These are phyloP conservation scores for Tephrocybe sp. DNA, from an alignment of 768 basidiomycete genomes.

Conservation along the genomic window DNA sequence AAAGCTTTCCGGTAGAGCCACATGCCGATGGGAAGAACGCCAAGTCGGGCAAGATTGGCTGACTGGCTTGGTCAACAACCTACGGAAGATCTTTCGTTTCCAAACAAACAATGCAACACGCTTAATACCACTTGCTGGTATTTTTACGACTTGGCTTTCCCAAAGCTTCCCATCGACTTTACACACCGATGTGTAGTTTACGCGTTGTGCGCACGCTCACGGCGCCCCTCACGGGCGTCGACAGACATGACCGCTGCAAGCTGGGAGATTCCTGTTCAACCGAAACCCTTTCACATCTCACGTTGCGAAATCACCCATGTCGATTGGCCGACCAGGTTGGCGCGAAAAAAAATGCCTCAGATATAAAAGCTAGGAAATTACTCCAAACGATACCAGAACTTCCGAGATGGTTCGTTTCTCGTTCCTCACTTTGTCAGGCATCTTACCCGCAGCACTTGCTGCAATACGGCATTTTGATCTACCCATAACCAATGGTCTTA, in stretches of 20 bases:
- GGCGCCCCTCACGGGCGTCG: slow-evolving; percentile 1
- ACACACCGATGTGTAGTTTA: slow-evolving; percentile 2
- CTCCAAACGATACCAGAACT: neutral
- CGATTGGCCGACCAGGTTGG: slow-evolving; percentile 10
- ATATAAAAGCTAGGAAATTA: slow-evolving; percentile 15
- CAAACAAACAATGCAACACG: slow-evolving; percentile 14
- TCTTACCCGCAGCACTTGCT: slow-evolving; percentile 20
- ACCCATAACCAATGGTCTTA: slow-evolving; percentile 11
- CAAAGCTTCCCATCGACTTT: slow-evolving; percentile 5
- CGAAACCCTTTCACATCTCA: slow-evolving; percentile 9
- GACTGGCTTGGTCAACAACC: neutral
- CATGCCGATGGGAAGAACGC: slow-evolving; percentile 5
- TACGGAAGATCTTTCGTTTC: neutral
- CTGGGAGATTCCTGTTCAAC: slow-evolving; percentile 11
- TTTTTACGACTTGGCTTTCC: slow-evolving; percentile 10
- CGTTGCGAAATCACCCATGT: slow-evolving; percentile 13
- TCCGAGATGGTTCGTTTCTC: slow-evolving; percentile 16
- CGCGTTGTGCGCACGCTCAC: slow-evolving; percentile 2
- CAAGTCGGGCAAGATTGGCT: neutral
- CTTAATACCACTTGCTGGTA: slow-evolving; percentile 18
- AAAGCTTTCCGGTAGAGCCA: neutral
- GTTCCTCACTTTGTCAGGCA: slow-evolving; percentile 10
- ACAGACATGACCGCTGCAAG: neutral
- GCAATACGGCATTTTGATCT: slow-evolving; percentile 18
- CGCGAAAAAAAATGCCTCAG: slow-evolving; percentile 17